phyloP scores from a whole-genome alignment of 2,329 filamentous ascomycete species.

The Beauveria varroae region DNA sequence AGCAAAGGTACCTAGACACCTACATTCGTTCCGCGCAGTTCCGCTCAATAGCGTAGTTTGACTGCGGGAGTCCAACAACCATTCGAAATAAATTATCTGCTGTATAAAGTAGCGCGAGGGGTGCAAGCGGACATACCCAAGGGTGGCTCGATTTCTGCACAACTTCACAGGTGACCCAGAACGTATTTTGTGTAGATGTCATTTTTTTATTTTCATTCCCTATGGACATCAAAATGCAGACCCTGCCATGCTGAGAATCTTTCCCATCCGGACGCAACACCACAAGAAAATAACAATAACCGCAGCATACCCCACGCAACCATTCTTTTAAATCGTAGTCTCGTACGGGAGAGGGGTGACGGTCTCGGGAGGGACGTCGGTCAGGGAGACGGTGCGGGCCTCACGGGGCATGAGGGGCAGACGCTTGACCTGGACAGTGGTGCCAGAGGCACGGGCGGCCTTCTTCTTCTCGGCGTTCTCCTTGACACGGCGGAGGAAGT shows the following conservation, averaged over 20 bases:
- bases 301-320: conserved; percentile 14
- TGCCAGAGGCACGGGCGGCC: conserved; percentile 85
- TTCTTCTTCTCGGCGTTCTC: conserved; percentile 86
- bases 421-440: conserved; percentile 88
- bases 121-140: too few species aligned
- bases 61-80: background rate
- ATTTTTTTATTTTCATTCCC: conserved; percentile 12
- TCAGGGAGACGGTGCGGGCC: conserved; percentile 69
- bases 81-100: background rate
- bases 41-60: too few species aligned
- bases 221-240: conserved; percentile 15
- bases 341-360: conserved; percentile 91
- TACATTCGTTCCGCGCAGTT: too few species aligned
- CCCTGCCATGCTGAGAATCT: conserved; percentile 34
- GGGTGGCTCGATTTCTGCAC: too few species aligned
- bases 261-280: conserved; percentile 37
- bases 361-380: conserved; percentile 84
- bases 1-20: too few species aligned
- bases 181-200: conserved; percentile 8
- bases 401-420: conserved; percentile 73
- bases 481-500: conserved; percentile 96
- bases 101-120: background rate
- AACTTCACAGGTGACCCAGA: background rate
- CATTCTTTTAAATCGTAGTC: conserved; percentile 78
- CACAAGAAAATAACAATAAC: conserved; percentile 34